Percentiles rank a stretch among this genome's conserved stretches.
Evolutionary conservation across 2,329 filamentous ascomycete species (phyloP).

Genomic region (Corniculantispora saksenae): DNA sequence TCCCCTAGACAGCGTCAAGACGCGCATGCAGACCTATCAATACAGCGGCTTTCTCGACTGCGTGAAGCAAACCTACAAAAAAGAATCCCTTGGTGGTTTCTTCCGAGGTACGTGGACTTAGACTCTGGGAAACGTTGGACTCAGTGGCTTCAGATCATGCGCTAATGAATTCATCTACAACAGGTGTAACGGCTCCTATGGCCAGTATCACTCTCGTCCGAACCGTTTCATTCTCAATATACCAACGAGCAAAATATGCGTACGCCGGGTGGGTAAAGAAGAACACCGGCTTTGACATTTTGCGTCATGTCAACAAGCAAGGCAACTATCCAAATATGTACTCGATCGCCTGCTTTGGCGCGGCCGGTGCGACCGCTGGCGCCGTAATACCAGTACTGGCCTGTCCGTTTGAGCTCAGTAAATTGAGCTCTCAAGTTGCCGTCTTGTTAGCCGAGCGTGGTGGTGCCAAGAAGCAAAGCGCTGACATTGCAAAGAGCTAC

Average conservation of each 20-base stretch:
- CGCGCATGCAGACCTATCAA: slow-evolving; percentile 84
- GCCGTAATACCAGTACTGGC: slow-evolving; percentile 78
- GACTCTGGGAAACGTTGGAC: not conserved
- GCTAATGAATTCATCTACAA: not conserved
- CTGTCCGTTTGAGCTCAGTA: slow-evolving; percentile 88
- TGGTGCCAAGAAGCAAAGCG: slow-evolving; percentile 46
- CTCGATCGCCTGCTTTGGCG: slow-evolving; percentile 74
- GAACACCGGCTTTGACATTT: slow-evolving; percentile 68
- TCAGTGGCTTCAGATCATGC: not conserved
- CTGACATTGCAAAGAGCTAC: slow-evolving; percentile 66
- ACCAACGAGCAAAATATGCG: slow-evolving; percentile 73
- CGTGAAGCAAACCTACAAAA: slow-evolving; percentile 72
- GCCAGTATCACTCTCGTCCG: slow-evolving; percentile 75
- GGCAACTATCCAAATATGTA: slow-evolving; percentile 72
- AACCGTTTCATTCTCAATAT: slow-evolving; percentile 78
- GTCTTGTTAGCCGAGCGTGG: slow-evolving; percentile 65
- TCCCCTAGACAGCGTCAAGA: slow-evolving; percentile 86
- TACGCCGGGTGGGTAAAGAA: slow-evolving; percentile 70
- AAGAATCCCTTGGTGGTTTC: slow-evolving; percentile 73
- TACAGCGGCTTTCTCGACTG: slow-evolving; percentile 75
- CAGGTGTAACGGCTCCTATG: slow-evolving; percentile 78
- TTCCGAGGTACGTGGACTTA: slow-evolving; percentile 65
- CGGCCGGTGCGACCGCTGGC: slow-evolving; percentile 76
- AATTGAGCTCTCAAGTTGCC: slow-evolving; percentile 82
- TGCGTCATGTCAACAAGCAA: slow-evolving; percentile 69